Evolutionary conservation across 345 rosid species (phyloP), one percentile per base, ranked within the genome.

Genomic region (Citrus sp.): DNA sequence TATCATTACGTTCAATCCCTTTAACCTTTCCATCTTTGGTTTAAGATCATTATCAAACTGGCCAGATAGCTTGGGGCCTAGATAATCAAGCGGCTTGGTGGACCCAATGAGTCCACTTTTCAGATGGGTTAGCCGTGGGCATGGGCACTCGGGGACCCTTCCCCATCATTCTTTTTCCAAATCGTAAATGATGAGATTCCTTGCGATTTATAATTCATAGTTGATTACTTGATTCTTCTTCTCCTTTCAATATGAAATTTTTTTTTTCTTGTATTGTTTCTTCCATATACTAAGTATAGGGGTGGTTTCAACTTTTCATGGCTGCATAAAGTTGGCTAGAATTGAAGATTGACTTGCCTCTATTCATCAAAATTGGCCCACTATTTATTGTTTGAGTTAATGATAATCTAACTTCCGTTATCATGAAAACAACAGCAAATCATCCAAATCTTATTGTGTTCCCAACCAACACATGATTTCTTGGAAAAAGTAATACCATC

Each of bases 131-230:
- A 37, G 32, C 46, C 14, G 35, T 58, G 66, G 60, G 46, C 24
- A 72, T 2, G 46, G 75, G 28, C 51, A 34, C 65, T 10, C 35
- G 27, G 28, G 7, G 0, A 35, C 75, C 30, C 28, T 54, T 22
- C 35, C 59, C 27, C 12, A 25, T 0, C 51, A 9, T 63, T 16
- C 5, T 13, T 54, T 54, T 28, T 60, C 65, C 65, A 21, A 37
- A 8, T 73, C 67, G 9, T 4, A 3, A 60, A 73, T 73, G 77
- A 73, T 73, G 55, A 73, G 77, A 73, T 73, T 73, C 77, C 77
- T 73, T 37, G 32, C 35, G 65, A n/a, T 19, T 37, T 21, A 35
- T 35, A 37, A 25, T 1, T 40, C 25, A 1, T 18, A 24, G 6
- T 13, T 46, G 18, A 12, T 46, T 37, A 0, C 7, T n/a, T 18